Base-by-base conservation (phyloP, 169 alveolate genomes). In the Eimeria mitis region DNA sequence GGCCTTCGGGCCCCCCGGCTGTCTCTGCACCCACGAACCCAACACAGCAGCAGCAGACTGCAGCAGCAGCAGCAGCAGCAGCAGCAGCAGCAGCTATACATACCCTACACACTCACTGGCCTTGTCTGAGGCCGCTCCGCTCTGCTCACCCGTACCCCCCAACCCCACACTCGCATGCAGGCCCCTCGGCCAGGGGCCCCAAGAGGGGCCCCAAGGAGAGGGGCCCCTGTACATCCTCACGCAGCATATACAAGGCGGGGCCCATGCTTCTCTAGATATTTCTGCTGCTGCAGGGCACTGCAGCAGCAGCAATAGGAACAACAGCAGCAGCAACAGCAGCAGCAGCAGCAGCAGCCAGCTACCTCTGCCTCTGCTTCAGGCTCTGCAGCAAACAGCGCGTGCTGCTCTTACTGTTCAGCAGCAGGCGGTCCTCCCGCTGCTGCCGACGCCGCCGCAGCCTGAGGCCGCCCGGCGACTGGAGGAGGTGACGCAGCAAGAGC, bases 1-100 rank as follows among this genome's bases (percentile, higher is more conserved):
- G 79, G 79, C 92, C 34, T 85, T 85, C 14, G 92, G 68, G 21
- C 92, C 92, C 42, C 92, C 92, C 16, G 92, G 79, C n/a, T 85
- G 92, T 42, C 42, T 40, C 40, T 85, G 92, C 63, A 61, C n/a
- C 71, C 63, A 47, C 59, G 89, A 52, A n/a, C 16, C 65, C 65
- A 23, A 52, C 63, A 44, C 89, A 47, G 68, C 44, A 44, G 37
- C 37, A 28, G 31, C 52, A 71, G 81, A 40, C 81, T 37, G 65
- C 23, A 56, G 65, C 65, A 56, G 65, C 65, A 56, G 65, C 65
- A 13, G 31, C 54, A 11, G 11, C 54, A 37, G 81, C 81, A 7
- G 37, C 81, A 71, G 34, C 56, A 49, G 56, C 56, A 49, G 56
- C 56, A 49, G 56, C 56, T 7, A 11, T 49, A 7, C 16, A 7